Percentiles rank a stretch among this genome's conserved stretches.
Evolutionary conservation across 805 yeast species (phyloP).

Genomic region (Candida wancherniae): DNA sequence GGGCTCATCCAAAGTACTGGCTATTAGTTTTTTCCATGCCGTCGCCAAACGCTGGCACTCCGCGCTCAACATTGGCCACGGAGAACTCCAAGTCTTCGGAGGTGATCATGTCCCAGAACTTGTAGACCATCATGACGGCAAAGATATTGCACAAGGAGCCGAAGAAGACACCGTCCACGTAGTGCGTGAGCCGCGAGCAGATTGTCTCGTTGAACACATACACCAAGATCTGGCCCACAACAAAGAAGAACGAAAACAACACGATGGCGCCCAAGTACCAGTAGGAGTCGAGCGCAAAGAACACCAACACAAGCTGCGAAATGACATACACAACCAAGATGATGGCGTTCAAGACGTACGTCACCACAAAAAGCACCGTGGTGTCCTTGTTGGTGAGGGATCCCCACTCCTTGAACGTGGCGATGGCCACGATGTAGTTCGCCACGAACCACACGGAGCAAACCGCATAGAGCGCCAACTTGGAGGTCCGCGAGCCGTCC

Average conservation of each 20-base stretch:
- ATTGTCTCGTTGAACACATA: constrained; percentile 65
- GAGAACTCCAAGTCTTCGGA: constrained; percentile 91
- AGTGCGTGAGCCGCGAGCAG: constrained; percentile 73
- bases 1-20: constrained; percentile 9
- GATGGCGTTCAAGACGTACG: constrained; percentile 68
- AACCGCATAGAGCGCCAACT: constrained; percentile 49
- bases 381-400: constrained; percentile 50
- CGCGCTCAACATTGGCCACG: constrained; percentile 47
- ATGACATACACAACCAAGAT: constrained; percentile 57
- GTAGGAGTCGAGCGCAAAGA: constrained; percentile 62
- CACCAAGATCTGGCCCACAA: constrained; percentile 71
- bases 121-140: constrained; percentile 90
- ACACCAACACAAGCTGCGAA: constrained; percentile 64
- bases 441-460: constrained; percentile 56
- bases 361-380: constrained; percentile 62
- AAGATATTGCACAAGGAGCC: constrained; percentile 77
- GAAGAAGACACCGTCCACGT: constrained; percentile 85
- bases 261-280: constrained; percentile 90
- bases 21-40: constrained; percentile 30
- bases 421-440: constrained; percentile 60
- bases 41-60: constrained; percentile 27
- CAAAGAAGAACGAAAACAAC: constrained; percentile 68
- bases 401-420: constrained; percentile 68
- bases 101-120: constrained; percentile 95
- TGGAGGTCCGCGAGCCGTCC: constrained; percentile 74